Percentiles rank a stretch among this genome's conserved stretches.
phyloP scores from a whole-genome alignment of 1,284 basidiomycete species.

The Microstroma glucosiphilum region DNA sequence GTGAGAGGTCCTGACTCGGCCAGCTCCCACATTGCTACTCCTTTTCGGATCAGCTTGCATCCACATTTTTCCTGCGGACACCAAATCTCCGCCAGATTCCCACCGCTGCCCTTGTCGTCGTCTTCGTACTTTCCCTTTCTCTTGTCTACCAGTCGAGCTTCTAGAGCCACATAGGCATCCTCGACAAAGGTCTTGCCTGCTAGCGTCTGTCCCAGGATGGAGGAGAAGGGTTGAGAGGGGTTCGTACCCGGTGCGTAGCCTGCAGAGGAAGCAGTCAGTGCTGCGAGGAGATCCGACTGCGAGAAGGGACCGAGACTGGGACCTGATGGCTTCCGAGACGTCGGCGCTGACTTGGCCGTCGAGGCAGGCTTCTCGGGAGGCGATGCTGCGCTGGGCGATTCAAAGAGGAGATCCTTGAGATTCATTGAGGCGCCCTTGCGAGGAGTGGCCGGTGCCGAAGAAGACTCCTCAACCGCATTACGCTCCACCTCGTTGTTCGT shows the following conservation, averaged over 20 bases:
- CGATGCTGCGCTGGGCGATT: neutral
- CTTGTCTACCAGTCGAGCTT: constrained; percentile 43
- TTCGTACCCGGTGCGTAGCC: constrained; percentile 12
- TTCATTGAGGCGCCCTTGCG: neutral
- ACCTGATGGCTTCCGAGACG: constrained; percentile 4
- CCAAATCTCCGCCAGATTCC: constrained; percentile 38
- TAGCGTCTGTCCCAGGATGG: constrained; percentile 44
- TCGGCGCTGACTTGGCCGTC: neutral
- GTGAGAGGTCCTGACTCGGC: constrained; percentile 41
- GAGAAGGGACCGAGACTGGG: constrained; percentile 21
- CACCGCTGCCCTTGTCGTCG: neutral
- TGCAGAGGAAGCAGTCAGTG: constrained; percentile 24
- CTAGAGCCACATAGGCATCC: constrained; percentile 40
- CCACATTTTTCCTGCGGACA: constrained; percentile 46
- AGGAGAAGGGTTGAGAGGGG: constrained; percentile 25
- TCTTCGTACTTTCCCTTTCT: constrained; percentile 16
- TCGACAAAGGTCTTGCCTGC: constrained; percentile 47
- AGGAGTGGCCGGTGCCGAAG: neutral
- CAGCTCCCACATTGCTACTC: constrained; percentile 32
- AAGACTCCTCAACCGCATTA: neutral
- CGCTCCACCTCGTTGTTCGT: neutral
- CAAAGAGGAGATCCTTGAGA: neutral
- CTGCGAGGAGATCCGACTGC: constrained; percentile 32
- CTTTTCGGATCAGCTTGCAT: constrained; percentile 33
- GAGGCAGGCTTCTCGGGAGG: neutral